These are phyloP conservation scores for Mycena kentingensis DNA, from an alignment of 768 basidiomycete genomes.

Conservation along the genomic window DNA sequence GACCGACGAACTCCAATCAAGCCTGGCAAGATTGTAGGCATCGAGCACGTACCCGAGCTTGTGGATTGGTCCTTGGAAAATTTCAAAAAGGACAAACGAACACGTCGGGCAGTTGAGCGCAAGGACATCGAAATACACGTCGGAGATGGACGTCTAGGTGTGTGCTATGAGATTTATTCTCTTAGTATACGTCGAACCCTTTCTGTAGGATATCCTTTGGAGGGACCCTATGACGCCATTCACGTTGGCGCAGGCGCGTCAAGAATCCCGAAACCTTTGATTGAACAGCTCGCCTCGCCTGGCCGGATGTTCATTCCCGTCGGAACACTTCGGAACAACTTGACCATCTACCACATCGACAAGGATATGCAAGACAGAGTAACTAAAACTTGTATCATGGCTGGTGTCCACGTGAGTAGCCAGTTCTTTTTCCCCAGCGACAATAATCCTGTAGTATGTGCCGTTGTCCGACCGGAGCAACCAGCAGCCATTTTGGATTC, in stretches of 20 bases:
- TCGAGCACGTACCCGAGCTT: constrained; percentile 87
- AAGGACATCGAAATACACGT: constrained; percentile 62
- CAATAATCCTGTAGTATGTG: constrained; percentile 14
- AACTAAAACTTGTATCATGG: constrained; percentile 67
- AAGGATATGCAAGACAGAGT: constrained; percentile 74
- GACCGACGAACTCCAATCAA: too few relatives aligned
- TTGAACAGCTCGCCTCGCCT: constrained; percentile 76
- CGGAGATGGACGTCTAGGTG: constrained; percentile 82
- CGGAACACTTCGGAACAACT: constrained; percentile 58
- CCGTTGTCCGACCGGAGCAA: constrained; percentile 58
- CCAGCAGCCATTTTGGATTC: constrained; percentile 32
- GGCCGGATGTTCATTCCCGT: constrained; percentile 94
- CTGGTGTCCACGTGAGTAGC: constrained; percentile 71
- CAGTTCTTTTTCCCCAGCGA: background rate
- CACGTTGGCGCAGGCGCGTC: constrained; percentile 95
- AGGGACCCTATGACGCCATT: constrained; percentile 78
- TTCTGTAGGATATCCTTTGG: constrained; percentile 36
- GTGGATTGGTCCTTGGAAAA: constrained; percentile 72
- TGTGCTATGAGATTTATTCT: background rate
- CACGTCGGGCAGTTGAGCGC: constrained; percentile 46
- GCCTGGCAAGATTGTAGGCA: too few relatives aligned
- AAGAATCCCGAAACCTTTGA: constrained; percentile 62
- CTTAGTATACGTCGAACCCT: too few relatives aligned
- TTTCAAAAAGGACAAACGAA: constrained; percentile 65
- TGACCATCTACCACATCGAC: constrained; percentile 77